Evolutionary conservation across 139 green algal species (phyloP).

Genomic region (Chlorokybus atmophyticus): DNA sequence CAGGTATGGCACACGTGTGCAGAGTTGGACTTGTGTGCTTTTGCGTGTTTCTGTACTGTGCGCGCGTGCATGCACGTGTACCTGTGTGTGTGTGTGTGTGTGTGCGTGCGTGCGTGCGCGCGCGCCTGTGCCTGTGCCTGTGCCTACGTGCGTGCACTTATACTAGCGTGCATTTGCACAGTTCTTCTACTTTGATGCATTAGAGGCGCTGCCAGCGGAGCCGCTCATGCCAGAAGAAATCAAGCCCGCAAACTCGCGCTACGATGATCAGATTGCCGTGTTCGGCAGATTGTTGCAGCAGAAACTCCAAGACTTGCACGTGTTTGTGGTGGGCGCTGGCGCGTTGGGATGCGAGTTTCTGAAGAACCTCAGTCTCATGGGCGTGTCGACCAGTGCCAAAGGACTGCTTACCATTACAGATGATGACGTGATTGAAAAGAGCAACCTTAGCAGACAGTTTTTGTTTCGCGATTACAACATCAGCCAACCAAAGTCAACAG

Average conservation of each 20-base stretch:
- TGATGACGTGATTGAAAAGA: constrained; percentile 96
- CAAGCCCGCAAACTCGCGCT: constrained; percentile 41
- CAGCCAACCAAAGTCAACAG: constrained; percentile 68
- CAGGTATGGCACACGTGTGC: too few relatives aligned
- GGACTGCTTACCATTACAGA: constrained; percentile 78
- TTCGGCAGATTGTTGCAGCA: constrained; percentile 52
- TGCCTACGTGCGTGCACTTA: too few relatives aligned
- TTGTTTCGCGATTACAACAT: constrained; percentile 96
- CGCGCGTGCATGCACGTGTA: too few relatives aligned
- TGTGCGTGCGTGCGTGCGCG: too few relatives aligned
- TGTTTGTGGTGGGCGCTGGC: constrained; percentile 92
- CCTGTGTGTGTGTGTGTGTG: too few relatives aligned
- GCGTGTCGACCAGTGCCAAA: constrained; percentile 39
- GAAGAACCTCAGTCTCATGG: constrained; percentile 97
- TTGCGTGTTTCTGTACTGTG: too few relatives aligned
- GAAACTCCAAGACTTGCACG: constrained; percentile 49
- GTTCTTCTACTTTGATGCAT: constrained; percentile 41
- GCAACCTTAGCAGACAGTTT: constrained; percentile 92
- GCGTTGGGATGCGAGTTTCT: constrained; percentile 96
- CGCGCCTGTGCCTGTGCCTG: too few relatives aligned
- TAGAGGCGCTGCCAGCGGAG: constrained; percentile 24
- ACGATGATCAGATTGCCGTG: constrained; percentile 75
- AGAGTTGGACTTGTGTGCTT: too few relatives aligned
- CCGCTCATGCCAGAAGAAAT: constrained; percentile 43
- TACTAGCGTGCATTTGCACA: too few relatives aligned